Evolutionary conservation across 176 grass and related monocot species (phyloP), one percentile per base, ranked within the genome.

Genomic region (Musa itinerans): DNA sequence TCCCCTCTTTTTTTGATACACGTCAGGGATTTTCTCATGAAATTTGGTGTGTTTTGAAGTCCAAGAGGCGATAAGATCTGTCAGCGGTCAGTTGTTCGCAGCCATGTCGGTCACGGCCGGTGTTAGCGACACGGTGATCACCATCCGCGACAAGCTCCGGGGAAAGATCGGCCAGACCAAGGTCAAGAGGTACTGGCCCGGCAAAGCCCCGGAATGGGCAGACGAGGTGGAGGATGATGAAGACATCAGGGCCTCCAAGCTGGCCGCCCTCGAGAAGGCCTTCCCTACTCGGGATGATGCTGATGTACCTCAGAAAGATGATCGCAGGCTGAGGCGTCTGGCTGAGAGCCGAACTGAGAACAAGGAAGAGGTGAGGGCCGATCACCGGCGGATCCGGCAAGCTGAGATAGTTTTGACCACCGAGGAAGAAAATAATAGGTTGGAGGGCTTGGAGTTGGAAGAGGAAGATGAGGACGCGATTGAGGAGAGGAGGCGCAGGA

Each of bases 161-260:
- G 89, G 89, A 24, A 92, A 90, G 93, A 96, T 96, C 75, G 87
- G 89, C 10, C 93, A 96, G 89, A 92, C 93, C 58, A 96, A 96
- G 79, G 93, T 96, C 24, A 92, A 96, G 81, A 68, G 89, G n/a
- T 96, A 96, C 65, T 96, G 89, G 87, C 83, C 89, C 0, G 89
- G 93, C 8, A 90, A 85, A 79, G 81, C 85, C 2, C 93, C 93
- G 2, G 89, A 92, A 81, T 96, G 93, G 93, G 93, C 85, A 0
- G 85, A 74, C 0, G 85, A 86, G 0, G 81, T 43, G 1, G 89
- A 96, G 0, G 93, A 96, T 0, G 93, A 96, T 50, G 23, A 50
- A 0, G 89, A 88, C 11, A 48, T 92, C 73, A 68, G 73, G 21
- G 88, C 83, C 0, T 12, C 88, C 6, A 76, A 72, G 27, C 29